Base-by-base conservation (phyloP, 1,284 basidiomycete species). In the Tetrapyrgos nigripes region DNA sequence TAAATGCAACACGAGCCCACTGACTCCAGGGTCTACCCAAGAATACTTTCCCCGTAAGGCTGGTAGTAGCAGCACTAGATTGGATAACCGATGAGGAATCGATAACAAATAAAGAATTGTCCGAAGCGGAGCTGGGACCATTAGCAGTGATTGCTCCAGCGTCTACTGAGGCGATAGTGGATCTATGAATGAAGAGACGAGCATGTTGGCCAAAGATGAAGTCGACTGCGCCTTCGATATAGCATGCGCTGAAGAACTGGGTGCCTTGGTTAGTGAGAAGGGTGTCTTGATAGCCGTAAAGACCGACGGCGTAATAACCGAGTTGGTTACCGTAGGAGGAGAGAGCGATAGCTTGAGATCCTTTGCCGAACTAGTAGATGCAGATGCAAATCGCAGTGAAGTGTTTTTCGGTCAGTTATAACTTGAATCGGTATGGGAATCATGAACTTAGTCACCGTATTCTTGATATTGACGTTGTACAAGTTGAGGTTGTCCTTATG, bases 1-100 rank as follows among this genome's bases (percentile, higher is more conserved):
- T 64, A 43, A 58, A 68, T 3, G 58, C 59, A 28, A 63, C 66
- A 21, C 62, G 57, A 23, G 54, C 65, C 45, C 61, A 62, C 58
- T 68, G 66, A 24, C 58, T 63, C 70, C 71, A 73, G 1, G 72
- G 71, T n/a, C 72, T 66, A 17, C 71, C 72, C 14, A 74, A 60
- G 58, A 62, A 73, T 3, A 72, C 68, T 14, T 67, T 60, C 23
- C 68, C 66, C n/a, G 61, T 65, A 17, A 68, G 60, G 53, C 57
- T 50, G 9, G 57, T 50, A 9, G 62, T 62, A 1, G 69, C 67
- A 48, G 65, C 59, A 2, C 60, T 24, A 26, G 64, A 65, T 14
- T 59, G 54, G 13, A 64, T 59, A 49, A 71, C 59, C 1, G 57
- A 62, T 29, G 65, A 68, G 23, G 63, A 24, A 53, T 72, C 67